phyloP scores from a whole-genome alignment of 345 rosid species.

The Barbarea vulgaris region DNA sequence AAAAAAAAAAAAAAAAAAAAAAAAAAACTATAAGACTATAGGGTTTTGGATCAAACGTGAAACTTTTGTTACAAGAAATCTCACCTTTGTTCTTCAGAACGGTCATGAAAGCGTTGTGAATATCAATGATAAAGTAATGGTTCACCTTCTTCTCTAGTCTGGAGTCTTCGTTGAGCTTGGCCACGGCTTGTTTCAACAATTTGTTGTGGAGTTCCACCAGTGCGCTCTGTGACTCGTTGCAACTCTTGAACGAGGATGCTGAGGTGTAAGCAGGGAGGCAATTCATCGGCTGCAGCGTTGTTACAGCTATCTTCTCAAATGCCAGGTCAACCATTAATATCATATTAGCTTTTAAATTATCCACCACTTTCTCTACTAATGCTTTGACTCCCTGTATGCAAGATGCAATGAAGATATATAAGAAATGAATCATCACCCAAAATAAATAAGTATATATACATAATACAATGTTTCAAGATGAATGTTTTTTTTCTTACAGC shows the following conservation, averaged over 20 bases:
- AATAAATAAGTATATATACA: too few relatives aligned
- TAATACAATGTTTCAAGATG: too few relatives aligned
- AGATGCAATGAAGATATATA: too few relatives aligned
- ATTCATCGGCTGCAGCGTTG: slow-evolving; percentile 56
- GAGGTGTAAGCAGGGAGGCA: slow-evolving; percentile 54
- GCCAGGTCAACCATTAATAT: slow-evolving; percentile 30
- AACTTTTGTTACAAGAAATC: not conserved
- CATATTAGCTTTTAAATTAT: slow-evolving; percentile 28
- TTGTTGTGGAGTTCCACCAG: slow-evolving; percentile 52
- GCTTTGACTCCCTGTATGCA: slow-evolving; percentile 46
- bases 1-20: not conserved
- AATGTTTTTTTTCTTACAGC: too few relatives aligned
- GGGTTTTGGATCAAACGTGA: not conserved
- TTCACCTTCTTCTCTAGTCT: not conserved
- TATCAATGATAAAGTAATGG: slow-evolving; percentile 47
- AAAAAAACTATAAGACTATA: not conserved
- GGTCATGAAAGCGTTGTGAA: slow-evolving; percentile 51
- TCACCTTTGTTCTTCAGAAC: slow-evolving; percentile 41
- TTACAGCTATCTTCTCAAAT: too few relatives aligned
- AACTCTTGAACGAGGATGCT: slow-evolving; percentile 41
- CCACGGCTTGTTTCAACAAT: slow-evolving; percentile 48
- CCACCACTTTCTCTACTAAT: slow-evolving; percentile 51
- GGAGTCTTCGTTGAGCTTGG: slow-evolving; percentile 43
- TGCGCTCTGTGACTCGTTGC: slow-evolving; percentile 44
- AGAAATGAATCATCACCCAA: too few relatives aligned